Base-by-base conservation (phyloP, 306 rosid genomes). In the Pyrus betulifolia region DNA sequence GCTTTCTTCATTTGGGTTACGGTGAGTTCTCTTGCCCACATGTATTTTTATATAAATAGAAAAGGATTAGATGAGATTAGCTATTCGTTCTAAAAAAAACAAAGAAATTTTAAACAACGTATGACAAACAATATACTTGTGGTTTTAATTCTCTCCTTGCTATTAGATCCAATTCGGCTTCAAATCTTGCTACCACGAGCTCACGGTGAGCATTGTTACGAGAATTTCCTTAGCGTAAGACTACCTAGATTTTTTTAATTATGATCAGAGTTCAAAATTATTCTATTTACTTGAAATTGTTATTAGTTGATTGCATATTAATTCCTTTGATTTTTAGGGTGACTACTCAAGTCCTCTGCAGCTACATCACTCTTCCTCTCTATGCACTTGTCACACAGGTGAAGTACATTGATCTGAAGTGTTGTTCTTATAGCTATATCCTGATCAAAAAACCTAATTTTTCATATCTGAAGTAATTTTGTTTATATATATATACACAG, bases 331-430 rank as follows among this genome's bases (percentile, higher is more conserved):
- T 45, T 69, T 62, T 51, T 83, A 84, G 87, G 58, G 80, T 84
- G 57, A 11, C 38, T 1, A 72, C 70, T 25, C 87, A 84, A 74
- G 75, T 84, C 45, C 74, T 84, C 44, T 84, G 82, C 80, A 81
- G 78, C 85, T 84, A 84, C 51, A 70, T 81, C 35, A 84, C 87
- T 38, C 87, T 81, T 65, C 87, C 87, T 38, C 82, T 84, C 40
- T 84, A 81, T 70, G 83, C 87, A 58, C 87, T 84, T 33, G 85
- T 84, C 27, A 84, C 82, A 74, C 80, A 84, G 87, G 87, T 76
- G 51, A 80, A 38, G 30, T 33, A 31, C 18, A 66, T 64, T 31
- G 23, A 33, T 61, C 14, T 62, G 46, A 74, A 44, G 25, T 27
- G 2, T 15, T 59, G 8, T n/a, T 66, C 74, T 49, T 49, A 25